A percentile compares a stretch with the other conserved stretches of the same genome.
These are phyloP conservation scores for Epichloe sylvatica DNA, from an alignment of 2,329 filamentous ascomycete species.

Conservation along the genomic window DNA sequence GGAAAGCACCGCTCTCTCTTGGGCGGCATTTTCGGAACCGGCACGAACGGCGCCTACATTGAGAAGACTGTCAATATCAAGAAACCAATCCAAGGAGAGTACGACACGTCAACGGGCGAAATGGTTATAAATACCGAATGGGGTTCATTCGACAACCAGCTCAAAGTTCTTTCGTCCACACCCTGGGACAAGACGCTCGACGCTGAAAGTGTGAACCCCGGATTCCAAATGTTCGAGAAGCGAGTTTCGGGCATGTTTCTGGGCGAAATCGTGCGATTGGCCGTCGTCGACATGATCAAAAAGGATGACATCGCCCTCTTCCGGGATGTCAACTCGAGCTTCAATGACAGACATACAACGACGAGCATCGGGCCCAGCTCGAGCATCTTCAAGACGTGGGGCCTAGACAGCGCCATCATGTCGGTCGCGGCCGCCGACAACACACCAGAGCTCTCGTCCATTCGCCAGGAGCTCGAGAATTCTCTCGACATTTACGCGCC, in stretches of 20 bases:
- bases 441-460: slow-evolving; percentile 54
- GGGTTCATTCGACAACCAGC: slow-evolving; percentile 93
- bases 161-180: slow-evolving; percentile 77
- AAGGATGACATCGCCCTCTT: slow-evolving; percentile 57
- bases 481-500: slow-evolving; percentile 63
- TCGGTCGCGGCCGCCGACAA: slow-evolving; percentile 74
- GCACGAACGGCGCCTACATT: slow-evolving; percentile 93
- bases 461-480: slow-evolving; percentile 66
- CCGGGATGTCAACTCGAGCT: slow-evolving; percentile 57
- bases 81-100: slow-evolving; percentile 58
- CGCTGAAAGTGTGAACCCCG: slow-evolving; percentile 70
- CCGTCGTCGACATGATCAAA: slow-evolving; percentile 58
- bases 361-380: slow-evolving; percentile 53
- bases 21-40: slow-evolving; percentile 95
- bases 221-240: slow-evolving; percentile 98
- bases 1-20: slow-evolving; percentile 75
- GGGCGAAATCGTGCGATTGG: slow-evolving; percentile 77
- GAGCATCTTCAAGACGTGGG: slow-evolving; percentile 67
- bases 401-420: slow-evolving; percentile 80
- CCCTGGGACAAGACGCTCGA: slow-evolving; percentile 71
- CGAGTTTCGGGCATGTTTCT: slow-evolving; percentile 96
- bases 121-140: slow-evolving; percentile 99
- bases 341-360: slow-evolving; percentile 55
- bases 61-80: slow-evolving; percentile 79
- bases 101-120: slow-evolving; percentile 67